phyloP scores from a whole-genome alignment of 1,284 basidiomycete species.

The Marasmius tenuissimus region DNA sequence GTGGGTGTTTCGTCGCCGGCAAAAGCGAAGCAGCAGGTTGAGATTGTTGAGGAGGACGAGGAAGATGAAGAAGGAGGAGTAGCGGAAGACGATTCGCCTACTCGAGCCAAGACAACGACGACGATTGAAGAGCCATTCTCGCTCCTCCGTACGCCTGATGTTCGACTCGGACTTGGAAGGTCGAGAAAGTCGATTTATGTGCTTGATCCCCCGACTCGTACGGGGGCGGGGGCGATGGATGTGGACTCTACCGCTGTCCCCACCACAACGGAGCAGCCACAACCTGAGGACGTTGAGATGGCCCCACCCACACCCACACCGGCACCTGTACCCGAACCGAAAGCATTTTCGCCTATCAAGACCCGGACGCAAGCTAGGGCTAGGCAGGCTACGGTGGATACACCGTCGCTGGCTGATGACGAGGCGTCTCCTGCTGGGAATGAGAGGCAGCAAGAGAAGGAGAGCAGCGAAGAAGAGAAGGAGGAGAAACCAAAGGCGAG shows the following conservation, averaged over 20 bases:
- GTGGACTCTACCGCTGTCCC: neutral
- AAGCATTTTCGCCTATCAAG: conserved; percentile 4
- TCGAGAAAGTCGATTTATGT: neutral
- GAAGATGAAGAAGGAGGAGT: too few species aligned
- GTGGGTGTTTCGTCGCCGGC: conserved; percentile 16
- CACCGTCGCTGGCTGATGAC: conserved; percentile 19
- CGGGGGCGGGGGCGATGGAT: neutral
- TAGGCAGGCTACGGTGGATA: conserved; percentile 7
- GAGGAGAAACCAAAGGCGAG: conserved; percentile 5
- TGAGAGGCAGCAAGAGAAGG: neutral
- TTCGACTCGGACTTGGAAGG: neutral
- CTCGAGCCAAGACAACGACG: neutral
- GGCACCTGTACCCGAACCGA: conserved; percentile 17
- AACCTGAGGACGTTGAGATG: neutral
- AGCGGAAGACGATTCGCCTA: neutral
- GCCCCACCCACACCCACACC: neutral
- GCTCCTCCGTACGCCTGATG: neutral
- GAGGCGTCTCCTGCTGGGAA: conserved; percentile 16
- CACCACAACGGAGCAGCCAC: neutral
- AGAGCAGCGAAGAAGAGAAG: neutral
- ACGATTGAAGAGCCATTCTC: neutral
- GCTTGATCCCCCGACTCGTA: neutral
- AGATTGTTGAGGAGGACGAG: neutral
- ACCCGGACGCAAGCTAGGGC: neutral
- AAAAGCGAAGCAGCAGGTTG: conserved; percentile 9